Conservation (phyloP, 140 eudicot species). For the Senecio squalidus region DNA sequence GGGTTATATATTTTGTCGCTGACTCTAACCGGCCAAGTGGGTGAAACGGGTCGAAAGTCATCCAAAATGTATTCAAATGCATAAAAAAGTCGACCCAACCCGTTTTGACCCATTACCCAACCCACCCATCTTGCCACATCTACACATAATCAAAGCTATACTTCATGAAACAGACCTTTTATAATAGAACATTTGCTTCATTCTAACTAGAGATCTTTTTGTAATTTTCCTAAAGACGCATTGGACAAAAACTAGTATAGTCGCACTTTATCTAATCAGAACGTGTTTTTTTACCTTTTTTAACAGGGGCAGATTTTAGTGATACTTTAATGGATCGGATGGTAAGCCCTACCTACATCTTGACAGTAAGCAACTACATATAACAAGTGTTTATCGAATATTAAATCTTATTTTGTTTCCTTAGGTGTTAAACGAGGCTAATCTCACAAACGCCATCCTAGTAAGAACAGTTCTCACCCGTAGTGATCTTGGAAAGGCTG, state of each 20-base stretch:
- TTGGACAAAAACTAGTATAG: neutral
- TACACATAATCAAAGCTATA: too few relatives aligned
- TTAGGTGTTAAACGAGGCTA: conserved; percentile 89
- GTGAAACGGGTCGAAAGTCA: too few relatives aligned
- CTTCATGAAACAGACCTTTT: too few relatives aligned
- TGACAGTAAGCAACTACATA: neutral
- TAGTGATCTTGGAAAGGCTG: conserved; percentile 93
- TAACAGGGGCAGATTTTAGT: conserved; percentile 91
- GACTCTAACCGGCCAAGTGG: too few relatives aligned
- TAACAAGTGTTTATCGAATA: too few relatives aligned
- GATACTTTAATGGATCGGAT: conserved; percentile 98
- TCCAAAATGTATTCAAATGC: too few relatives aligned
- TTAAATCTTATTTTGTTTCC: neutral
- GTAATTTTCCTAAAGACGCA: neutral
- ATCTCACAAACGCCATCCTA: conserved; percentile 84
- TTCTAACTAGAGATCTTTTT: neutral
- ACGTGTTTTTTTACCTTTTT: neutral
- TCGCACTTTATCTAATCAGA: conserved; percentile 3
- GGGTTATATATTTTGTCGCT: too few relatives aligned
- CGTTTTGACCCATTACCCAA: too few relatives aligned
- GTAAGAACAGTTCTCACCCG: conserved; percentile 91
- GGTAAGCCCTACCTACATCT: conserved; percentile 37
- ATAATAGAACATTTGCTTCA: too few relatives aligned
- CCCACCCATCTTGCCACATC: too few relatives aligned
- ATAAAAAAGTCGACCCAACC: too few relatives aligned